Evolutionary conservation across 2,329 filamentous ascomycete genomes (phyloP).

Genomic region (Neofusicoccum sp.): DNA sequence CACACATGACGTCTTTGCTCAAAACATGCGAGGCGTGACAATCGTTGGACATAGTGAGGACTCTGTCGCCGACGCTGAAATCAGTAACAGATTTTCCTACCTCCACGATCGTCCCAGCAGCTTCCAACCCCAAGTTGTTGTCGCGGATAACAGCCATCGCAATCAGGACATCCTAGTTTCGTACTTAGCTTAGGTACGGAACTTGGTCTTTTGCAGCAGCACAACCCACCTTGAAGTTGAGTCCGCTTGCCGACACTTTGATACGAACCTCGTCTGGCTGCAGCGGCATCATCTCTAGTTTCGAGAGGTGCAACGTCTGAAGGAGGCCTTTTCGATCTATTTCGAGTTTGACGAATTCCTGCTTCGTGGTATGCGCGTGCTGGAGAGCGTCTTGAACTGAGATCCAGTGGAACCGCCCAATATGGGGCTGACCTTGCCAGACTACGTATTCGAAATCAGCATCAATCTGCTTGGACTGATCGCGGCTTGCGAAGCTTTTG

Average conservation of each 20-base stretch:
- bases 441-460: background rate
- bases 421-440: background rate
- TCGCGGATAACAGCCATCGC: constrained; percentile 21
- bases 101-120: constrained; percentile 21
- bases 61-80: constrained; percentile 17
- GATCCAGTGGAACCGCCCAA: background rate
- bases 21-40: background rate
- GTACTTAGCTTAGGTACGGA: no score
- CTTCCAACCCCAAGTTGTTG: constrained; percentile 19
- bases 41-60: background rate
- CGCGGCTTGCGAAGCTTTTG: background rate
- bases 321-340: background rate
- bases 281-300: background rate
- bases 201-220: background rate
- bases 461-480: background rate
- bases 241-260: background rate
- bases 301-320: background rate
- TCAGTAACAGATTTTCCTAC: constrained; percentile 18
- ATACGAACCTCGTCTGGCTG: constrained; percentile 28
- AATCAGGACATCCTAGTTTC: constrained; percentile 17
- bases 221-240: background rate
- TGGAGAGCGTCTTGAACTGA: background rate
- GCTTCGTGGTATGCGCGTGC: background rate
- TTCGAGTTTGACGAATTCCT: background rate
- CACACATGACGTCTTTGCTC: background rate